These are phyloP conservation scores for Ramicandelaber brevisporus DNA, from an alignment of 192 early-diverging fungal species.

Conservation along the genomic window DNA sequence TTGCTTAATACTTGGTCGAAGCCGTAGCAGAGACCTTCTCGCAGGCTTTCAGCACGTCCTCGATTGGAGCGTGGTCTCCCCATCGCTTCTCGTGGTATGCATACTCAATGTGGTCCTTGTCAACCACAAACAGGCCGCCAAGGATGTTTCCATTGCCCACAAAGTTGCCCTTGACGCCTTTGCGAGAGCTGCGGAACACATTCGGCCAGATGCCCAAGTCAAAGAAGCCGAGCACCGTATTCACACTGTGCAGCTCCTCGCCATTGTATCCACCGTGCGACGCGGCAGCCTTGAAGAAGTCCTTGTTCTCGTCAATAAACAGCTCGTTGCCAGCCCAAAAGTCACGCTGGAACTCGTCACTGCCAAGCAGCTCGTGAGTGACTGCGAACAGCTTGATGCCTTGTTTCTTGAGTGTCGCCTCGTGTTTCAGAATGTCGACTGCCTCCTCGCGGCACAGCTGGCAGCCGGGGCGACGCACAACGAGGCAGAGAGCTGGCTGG, in stretches of 20 bases:
- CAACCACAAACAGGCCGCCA: slow-evolving; percentile 14
- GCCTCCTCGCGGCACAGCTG: slow-evolving; percentile 21
- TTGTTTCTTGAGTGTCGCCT: slow-evolving; percentile 5
- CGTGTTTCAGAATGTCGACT: slow-evolving; percentile 6
- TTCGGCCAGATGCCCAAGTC: neutral
- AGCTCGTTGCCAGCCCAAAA: slow-evolving; percentile 18
- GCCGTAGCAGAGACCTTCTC: too few species aligned
- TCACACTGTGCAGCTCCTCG: too few species aligned
- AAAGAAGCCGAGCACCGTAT: neutral
- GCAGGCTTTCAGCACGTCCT: slow-evolving; percentile 9
- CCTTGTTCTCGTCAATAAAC: slow-evolving; percentile 12
- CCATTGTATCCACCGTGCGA: neutral
- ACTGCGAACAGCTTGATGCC: slow-evolving; percentile 19
- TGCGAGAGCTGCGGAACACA: neutral
- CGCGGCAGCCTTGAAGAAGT: slow-evolving; percentile 10
- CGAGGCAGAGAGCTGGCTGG: neutral
- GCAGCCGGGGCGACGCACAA: slow-evolving; percentile 18
- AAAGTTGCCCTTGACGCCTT: slow-evolving; percentile 15
- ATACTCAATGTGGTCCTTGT: slow-evolving; percentile 8
- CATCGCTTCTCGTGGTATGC: slow-evolving; percentile 17
- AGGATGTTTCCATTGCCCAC: slow-evolving; percentile 18
- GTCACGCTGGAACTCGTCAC: slow-evolving; percentile 11
- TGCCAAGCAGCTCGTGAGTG: slow-evolving; percentile 15
- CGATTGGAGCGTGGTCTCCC: slow-evolving; percentile 14
- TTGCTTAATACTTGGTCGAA: too few species aligned